Evolutionary conservation across 306 rosid species (phyloP), one percentile per base, ranked within the genome.

Genomic region (Lathyrus tuberosus): DNA sequence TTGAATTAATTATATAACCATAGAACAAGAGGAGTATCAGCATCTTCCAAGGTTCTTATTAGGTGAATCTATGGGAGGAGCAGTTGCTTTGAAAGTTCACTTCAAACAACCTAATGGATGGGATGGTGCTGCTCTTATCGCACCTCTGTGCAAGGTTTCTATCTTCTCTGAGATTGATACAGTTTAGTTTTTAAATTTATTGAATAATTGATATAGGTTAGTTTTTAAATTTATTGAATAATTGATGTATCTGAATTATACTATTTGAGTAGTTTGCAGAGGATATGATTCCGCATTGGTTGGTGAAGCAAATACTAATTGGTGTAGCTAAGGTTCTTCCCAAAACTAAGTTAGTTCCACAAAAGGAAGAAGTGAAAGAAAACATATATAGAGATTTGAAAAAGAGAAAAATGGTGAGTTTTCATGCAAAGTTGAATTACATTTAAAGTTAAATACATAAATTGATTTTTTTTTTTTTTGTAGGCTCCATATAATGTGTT

Each of bases 11-110:
- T 26, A 26, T 26, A 26, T 26, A 26, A 26, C 30, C 30, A 75
- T 90, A 89, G 96, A 77, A 65, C 74, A 83, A 77, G 83, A 51
- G 12, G 85, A 84, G 80, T 87, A 84, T 69, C 64, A 49, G 41
- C 37, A 76, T 60, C 81, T 91, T 69, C 92, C 99, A 67, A 94
- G 91, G 83, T 94, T 94, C 84, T 86, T 91, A 74, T 77, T 94
- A 44, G 99, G 99, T 62, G 89, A 88, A 78, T 94, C 99, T 0
- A 57, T 94, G 92, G 99, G 97, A 63, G 99, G 97, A 79, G 97
- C 99, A 58, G 73, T 94, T 79, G 88, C 99, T 76, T 83, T 94
- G 82, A 91, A 88, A 73, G 68, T 83, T 62, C 97, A 94, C 82
- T 86, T 87, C 80, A 91, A 91, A 83, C 96, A 94, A 79, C 96